phyloP scores from a whole-genome alignment of 2,329 filamentous ascomycete species.

The Colletotrichum chlorophyti region DNA sequence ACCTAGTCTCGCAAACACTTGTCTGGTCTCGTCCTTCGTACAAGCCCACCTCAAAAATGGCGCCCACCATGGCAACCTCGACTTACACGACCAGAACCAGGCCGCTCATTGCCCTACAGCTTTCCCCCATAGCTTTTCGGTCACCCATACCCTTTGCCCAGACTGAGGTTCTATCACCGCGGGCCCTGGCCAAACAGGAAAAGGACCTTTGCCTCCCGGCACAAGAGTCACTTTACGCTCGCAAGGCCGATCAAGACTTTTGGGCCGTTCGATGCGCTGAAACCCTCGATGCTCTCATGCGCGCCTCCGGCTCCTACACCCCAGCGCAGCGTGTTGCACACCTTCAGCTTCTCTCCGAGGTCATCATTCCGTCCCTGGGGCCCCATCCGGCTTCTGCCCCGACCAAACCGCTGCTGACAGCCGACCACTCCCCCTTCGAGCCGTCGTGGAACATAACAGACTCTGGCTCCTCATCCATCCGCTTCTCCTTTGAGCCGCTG shows the following conservation, averaged over 20 bases:
- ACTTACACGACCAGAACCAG: slow-evolving; percentile 3
- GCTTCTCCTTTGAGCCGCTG: slow-evolving; percentile 29
- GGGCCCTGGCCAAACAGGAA: slow-evolving; percentile 19
- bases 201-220: slow-evolving; percentile 19
- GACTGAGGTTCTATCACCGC: slow-evolving; percentile 15
- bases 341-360: slow-evolving; percentile 22
- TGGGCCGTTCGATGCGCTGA: slow-evolving; percentile 26
- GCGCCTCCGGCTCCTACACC: slow-evolving; percentile 25
- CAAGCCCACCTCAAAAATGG: slow-evolving; percentile 1
- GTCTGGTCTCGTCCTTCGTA: not conserved
- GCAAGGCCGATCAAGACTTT: slow-evolving; percentile 24
- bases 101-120: slow-evolving; percentile 2
- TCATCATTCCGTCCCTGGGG: slow-evolving; percentile 27
- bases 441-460: slow-evolving; percentile 29
- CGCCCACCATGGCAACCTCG: slow-evolving; percentile 14
- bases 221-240: slow-evolving; percentile 21
- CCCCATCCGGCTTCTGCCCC: slow-evolving; percentile 20
- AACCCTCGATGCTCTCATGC: slow-evolving; percentile 25
- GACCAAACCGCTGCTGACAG: slow-evolving; percentile 22
- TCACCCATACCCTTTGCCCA: slow-evolving; percentile 11
- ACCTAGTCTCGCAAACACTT: not conserved
- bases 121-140: slow-evolving; percentile 7
- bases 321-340: slow-evolving; percentile 21
- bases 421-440: slow-evolving; percentile 28
- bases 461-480: slow-evolving; percentile 21